Conservation (phyloP, 257 asterid genomes). For the Thymus mandschuricus region DNA sequence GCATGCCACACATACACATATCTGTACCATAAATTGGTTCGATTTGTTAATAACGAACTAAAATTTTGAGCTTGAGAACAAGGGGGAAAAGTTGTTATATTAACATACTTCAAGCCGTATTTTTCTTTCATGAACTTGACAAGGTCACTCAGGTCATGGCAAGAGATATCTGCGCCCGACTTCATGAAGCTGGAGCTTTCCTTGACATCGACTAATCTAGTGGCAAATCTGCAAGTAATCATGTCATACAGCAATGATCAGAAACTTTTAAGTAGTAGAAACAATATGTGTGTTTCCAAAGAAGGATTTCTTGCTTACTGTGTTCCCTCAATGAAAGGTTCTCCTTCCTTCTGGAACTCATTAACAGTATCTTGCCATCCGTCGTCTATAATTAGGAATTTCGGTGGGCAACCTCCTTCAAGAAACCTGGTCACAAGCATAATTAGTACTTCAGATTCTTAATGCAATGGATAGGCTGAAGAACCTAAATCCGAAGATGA, state of each 20-base stretch:
- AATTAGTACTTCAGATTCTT: not conserved
- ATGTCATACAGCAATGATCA: no score
- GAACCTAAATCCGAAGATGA: not conserved
- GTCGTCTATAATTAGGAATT: slow-evolving; percentile 60
- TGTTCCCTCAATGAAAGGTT: slow-evolving; percentile 44
- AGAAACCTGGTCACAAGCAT: slow-evolving; percentile 34
- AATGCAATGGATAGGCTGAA: not conserved
- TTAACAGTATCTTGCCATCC: slow-evolving; percentile 68
- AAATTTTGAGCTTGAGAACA: slow-evolving; percentile 8
- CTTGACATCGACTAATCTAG: slow-evolving; percentile 45
- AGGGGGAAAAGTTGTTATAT: not conserved
- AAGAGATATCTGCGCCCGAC: slow-evolving; percentile 34
- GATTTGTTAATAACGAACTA: not conserved
- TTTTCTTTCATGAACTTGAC: slow-evolving; percentile 43
- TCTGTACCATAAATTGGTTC: slow-evolving; percentile 24
- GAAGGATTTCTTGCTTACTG: slow-evolving; percentile 39
- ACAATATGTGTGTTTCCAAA: not conserved
- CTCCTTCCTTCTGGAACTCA: slow-evolving; percentile 49
- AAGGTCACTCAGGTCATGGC: slow-evolving; percentile 37
- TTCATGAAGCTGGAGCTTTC: slow-evolving; percentile 47
- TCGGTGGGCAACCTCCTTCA: slow-evolving; percentile 54
- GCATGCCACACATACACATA: slow-evolving; percentile 49
- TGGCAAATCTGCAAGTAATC: slow-evolving; percentile 44
- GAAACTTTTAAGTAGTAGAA: slow-evolving; percentile 5
- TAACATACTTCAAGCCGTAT: slow-evolving; percentile 40